Evolutionary conservation across 805 yeast species (phyloP).

Genomic region (Priceomyces melissophilus): DNA sequence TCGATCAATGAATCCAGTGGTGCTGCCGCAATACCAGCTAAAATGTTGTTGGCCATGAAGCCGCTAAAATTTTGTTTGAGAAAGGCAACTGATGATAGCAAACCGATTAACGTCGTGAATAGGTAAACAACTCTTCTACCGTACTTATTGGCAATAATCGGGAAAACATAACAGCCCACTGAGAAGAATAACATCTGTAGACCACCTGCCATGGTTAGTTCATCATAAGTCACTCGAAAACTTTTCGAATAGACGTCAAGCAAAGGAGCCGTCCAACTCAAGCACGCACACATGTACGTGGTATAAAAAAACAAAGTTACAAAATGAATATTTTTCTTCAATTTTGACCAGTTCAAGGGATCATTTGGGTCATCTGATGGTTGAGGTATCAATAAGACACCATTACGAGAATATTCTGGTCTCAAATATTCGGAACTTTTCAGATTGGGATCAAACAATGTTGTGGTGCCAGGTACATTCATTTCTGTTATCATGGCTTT

Average conservation of each 20-base stretch:
- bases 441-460: not conserved
- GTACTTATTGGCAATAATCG: conserved; percentile 47
- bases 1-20: conserved; percentile 50
- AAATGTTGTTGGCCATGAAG: conserved; percentile 26
- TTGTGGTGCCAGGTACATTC: conserved; percentile 3
- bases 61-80: conserved; percentile 22
- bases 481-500: not conserved
- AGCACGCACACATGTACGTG: conserved; percentile 9
- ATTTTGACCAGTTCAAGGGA: conserved; percentile 59
- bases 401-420: conserved; percentile 9
- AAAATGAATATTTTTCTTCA: conserved; percentile 43
- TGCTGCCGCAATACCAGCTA: conserved; percentile 27
- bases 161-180: conserved; percentile 46
- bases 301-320: conserved; percentile 5
- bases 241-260: conserved; percentile 12
- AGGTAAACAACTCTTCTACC: conserved; percentile 47
- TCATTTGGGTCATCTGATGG: conserved; percentile 70
- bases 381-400: conserved; percentile 38
- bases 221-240: conserved; percentile 9
- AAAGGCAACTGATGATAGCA: not conserved
- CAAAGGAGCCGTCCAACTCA: conserved; percentile 14
- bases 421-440: conserved; percentile 41
- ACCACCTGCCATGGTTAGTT: conserved; percentile 2
- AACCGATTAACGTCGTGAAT: conserved; percentile 12
- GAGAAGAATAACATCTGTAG: conserved; percentile 2